These are phyloP conservation scores for Pleurotus giganteus DNA, from an alignment of 768 basidiomycete species.

Conservation along the genomic window DNA sequence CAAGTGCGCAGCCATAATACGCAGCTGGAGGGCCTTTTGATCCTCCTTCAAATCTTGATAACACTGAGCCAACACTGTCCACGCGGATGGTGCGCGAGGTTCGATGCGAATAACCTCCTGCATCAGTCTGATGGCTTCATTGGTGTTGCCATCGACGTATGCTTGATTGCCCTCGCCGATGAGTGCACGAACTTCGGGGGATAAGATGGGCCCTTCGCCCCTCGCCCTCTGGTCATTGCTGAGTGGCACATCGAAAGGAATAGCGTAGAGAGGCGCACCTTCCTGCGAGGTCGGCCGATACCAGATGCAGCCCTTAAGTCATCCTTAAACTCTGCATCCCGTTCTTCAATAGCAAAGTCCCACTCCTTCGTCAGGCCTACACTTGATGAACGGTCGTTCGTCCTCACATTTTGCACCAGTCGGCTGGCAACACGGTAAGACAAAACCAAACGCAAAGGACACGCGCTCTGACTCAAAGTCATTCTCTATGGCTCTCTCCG, in stretches of 20 bases:
- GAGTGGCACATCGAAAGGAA: neutral
- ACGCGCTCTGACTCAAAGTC: slow-evolving; percentile 51
- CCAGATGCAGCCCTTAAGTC: slow-evolving; percentile 75
- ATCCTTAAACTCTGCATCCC: slow-evolving; percentile 67
- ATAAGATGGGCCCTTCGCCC: slow-evolving; percentile 50
- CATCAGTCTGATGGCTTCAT: slow-evolving; percentile 74
- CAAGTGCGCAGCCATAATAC: slow-evolving; percentile 90
- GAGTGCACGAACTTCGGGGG: slow-evolving; percentile 67
- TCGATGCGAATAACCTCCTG: slow-evolving; percentile 94
- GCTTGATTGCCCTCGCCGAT: slow-evolving; percentile 88
- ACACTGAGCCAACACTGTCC: slow-evolving; percentile 86
- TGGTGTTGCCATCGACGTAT: slow-evolving; percentile 68
- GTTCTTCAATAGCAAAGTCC: slow-evolving; percentile 70
- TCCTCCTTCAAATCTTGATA: slow-evolving; percentile 70
- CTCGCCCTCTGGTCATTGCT: slow-evolving; percentile 39
- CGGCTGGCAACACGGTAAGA: slow-evolving; percentile 41
- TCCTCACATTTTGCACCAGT: slow-evolving; percentile 64
- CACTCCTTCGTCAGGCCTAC: slow-evolving; percentile 63
- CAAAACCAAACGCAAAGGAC: neutral
- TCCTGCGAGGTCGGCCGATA: slow-evolving; percentile 52
- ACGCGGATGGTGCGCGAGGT: slow-evolving; percentile 77
- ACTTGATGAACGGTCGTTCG: slow-evolving; percentile 42
- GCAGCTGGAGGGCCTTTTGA: slow-evolving; percentile 74
- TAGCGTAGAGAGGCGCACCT: slow-evolving; percentile 29
- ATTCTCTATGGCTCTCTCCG: slow-evolving; percentile 51